These are phyloP conservation scores for Alternaria sp. DNA, from an alignment of 2,329 filamentous ascomycete genomes.

Conservation along the genomic window DNA sequence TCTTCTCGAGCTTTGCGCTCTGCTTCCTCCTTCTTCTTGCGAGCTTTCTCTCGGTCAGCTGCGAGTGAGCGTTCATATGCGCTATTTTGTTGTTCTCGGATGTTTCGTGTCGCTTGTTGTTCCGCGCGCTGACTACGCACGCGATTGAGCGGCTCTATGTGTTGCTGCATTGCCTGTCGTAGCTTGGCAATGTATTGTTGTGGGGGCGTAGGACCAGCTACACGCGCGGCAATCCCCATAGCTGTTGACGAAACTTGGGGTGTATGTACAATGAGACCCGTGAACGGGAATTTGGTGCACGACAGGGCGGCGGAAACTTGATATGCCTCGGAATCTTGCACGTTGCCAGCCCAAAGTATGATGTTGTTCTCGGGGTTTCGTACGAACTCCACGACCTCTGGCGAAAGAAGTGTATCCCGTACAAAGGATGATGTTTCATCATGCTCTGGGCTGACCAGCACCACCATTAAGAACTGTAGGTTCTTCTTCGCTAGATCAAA, in stretches of 20 bases:
- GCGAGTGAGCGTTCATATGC: constrained; percentile 94
- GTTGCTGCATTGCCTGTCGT: constrained; percentile 74
- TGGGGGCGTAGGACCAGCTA: constrained; percentile 75
- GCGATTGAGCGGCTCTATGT: constrained; percentile 76
- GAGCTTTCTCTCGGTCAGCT: constrained; percentile 83
- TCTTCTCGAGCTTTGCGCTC: constrained; percentile 68
- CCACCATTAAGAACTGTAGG: constrained; percentile 87
- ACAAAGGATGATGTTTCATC: constrained; percentile 88
- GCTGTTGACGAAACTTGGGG: constrained; percentile 82
- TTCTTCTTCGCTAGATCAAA: constrained; percentile 90
- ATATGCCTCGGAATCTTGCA: constrained; percentile 92
- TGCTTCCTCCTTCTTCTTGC: constrained; percentile 78
- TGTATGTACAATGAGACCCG: constrained; percentile 84
- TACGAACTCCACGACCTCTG: constrained; percentile 77
- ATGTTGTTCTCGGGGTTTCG: constrained; percentile 79
- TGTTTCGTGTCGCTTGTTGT: constrained; percentile 79
- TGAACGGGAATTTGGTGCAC: constrained; percentile 93
- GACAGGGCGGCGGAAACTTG: constrained; percentile 87
- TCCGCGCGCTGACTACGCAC: constrained; percentile 80
- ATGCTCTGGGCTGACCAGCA: constrained; percentile 90
- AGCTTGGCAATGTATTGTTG: constrained; percentile 79
- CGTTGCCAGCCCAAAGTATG: constrained; percentile 90
- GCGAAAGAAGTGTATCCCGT: constrained; percentile 79
- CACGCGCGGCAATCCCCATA: constrained; percentile 87
- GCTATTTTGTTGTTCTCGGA: constrained; percentile 88